These are phyloP conservation scores for Clathrospora elynae DNA, from an alignment of 2,329 filamentous ascomycete genomes.

Conservation along the genomic window DNA sequence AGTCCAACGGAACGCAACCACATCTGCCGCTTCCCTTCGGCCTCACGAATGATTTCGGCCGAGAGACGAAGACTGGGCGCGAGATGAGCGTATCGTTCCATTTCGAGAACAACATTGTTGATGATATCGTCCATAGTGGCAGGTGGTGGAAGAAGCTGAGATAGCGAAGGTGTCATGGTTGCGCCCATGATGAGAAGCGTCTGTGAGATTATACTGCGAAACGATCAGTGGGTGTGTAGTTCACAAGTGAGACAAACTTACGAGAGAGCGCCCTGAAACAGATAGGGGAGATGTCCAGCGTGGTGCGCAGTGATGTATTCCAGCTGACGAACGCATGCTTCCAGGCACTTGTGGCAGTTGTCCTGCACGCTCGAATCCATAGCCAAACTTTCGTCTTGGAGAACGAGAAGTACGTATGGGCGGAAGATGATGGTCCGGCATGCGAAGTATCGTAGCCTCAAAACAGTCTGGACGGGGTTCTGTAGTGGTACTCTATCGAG, in stretches of 20 bases:
- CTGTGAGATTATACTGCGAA: constrained; percentile 75
- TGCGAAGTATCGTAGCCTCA: constrained; percentile 80
- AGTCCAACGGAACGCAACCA: constrained; percentile 55
- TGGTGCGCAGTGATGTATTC: constrained; percentile 80
- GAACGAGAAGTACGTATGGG: constrained; percentile 78
- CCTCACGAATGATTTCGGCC: constrained; percentile 81
- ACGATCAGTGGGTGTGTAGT: constrained; percentile 14
- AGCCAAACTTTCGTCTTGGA: constrained; percentile 76
- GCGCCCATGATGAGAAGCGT: constrained; percentile 83
- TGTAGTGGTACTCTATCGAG: constrained; percentile 69
- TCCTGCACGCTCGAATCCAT: constrained; percentile 75
- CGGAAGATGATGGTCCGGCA: constrained; percentile 86
- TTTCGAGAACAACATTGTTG: constrained; percentile 74
- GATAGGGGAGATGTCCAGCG: constrained; percentile 81
- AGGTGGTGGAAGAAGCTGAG: constrained; percentile 64
- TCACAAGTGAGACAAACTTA: constrained; percentile 30
- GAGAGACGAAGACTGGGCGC: constrained; percentile 76
- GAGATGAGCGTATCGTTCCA: constrained; percentile 73
- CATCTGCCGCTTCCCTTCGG: constrained; percentile 70
- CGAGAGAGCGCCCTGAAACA: constrained; percentile 79
- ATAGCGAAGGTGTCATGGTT: constrained; percentile 76
- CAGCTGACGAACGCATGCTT: constrained; percentile 77
- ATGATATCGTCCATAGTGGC: constrained; percentile 74
- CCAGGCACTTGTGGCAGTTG: constrained; percentile 79
- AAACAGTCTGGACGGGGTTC: constrained; percentile 78